A percentile compares a stretch with the other conserved stretches of the same genome.
Evolutionary conservation across 192 early-diverging fungal genomes (phyloP).

Genomic region (Pilaira anomala): DNA sequence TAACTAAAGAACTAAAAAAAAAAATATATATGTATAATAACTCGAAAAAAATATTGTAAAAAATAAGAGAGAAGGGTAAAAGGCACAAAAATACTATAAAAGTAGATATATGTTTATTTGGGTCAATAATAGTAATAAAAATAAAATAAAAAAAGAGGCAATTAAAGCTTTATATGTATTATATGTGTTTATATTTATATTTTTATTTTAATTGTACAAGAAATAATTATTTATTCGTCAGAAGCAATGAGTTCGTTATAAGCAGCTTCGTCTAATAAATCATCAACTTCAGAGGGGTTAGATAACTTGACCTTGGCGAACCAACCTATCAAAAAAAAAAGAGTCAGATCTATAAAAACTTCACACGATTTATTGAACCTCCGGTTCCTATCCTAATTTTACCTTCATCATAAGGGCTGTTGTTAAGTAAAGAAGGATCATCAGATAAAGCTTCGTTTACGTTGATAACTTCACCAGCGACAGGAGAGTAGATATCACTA

Average conservation of each 20-base stretch:
- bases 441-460: constrained; percentile 64
- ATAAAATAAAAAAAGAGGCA: background rate
- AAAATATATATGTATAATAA: too few relatives aligned
- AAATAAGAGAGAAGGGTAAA: background rate
- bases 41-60: too few relatives aligned
- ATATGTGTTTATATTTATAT: background rate
- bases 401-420: constrained; percentile 70
- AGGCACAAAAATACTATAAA: too few relatives aligned
- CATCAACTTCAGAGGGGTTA: constrained; percentile 61
- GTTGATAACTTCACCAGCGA: constrained; percentile 77
- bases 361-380: background rate
- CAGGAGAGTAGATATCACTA: constrained; percentile 85
- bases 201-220: constrained; percentile 17
- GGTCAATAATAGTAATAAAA: background rate
- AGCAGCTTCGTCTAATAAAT: constrained; percentile 64
- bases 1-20: too few relatives aligned
- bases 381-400: constrained; percentile 24
- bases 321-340: constrained; percentile 64
- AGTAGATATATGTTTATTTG: background rate
- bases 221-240: too few relatives aligned
- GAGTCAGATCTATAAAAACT: background rate
- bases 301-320: constrained; percentile 87
- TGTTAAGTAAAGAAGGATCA: constrained; percentile 80
- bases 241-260: constrained; percentile 62
- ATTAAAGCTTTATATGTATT: too few relatives aligned